phyloP scores from a whole-genome alignment of 106 monocot species.

The Triglochin maritima region DNA sequence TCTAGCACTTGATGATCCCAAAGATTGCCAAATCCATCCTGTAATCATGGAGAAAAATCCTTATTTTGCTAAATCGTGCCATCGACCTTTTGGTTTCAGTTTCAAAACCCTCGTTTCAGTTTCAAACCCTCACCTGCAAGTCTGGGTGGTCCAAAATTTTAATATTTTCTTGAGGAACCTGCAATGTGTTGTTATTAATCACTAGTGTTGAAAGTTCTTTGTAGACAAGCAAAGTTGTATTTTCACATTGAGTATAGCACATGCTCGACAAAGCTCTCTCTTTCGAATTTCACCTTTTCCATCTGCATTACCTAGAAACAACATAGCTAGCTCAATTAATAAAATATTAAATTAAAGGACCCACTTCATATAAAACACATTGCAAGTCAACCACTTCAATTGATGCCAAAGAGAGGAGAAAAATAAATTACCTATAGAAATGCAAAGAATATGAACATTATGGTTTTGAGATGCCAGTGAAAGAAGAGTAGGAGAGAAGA shows the following conservation, averaged over 20 bases:
- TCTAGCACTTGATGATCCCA: constrained; percentile 69
- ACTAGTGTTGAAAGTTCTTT: not conserved
- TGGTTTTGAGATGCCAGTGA: constrained; percentile 40
- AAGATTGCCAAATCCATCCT: constrained; percentile 86
- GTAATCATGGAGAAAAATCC: not conserved
- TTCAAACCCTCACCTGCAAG: constrained; percentile 44
- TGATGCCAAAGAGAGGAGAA: too few species aligned
- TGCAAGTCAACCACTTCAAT: not conserved
- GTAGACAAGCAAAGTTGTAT: not conserved
- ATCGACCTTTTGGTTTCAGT: not conserved
- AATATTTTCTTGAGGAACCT: constrained; percentile 61
- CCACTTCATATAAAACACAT: too few species aligned
- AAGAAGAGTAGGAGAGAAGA: constrained; percentile 59
- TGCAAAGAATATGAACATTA: constrained; percentile 49
- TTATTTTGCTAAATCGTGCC: not conserved
- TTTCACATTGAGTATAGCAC: constrained; percentile 52
- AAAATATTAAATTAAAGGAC: not conserved
- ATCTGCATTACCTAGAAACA: constrained; percentile 65
- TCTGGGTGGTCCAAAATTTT: constrained; percentile 60
- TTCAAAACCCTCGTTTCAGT: not conserved
- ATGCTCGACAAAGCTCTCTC: constrained; percentile 65
- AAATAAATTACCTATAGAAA: constrained; percentile 35
- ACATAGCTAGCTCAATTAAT: not conserved
- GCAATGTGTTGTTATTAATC: constrained; percentile 7
- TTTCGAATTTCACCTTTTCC: constrained; percentile 56